A percentile compares a stretch with the other conserved stretches of the same genome.
These are phyloP conservation scores for Talaromyces sp. DNA, from an alignment of 2,329 filamentous ascomycete genomes.

Conservation along the genomic window DNA sequence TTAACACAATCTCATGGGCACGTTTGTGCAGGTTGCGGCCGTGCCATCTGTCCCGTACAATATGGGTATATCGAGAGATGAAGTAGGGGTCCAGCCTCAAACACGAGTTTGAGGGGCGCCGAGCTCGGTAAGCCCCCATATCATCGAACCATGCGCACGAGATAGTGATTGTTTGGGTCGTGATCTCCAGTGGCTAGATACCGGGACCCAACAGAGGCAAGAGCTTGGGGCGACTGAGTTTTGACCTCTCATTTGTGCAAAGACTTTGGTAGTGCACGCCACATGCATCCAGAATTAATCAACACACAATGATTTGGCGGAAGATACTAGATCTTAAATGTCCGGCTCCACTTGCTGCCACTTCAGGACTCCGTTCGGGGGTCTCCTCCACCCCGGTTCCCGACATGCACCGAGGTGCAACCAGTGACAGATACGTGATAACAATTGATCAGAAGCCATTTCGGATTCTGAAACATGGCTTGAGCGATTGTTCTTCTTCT, in stretches of 20 bases:
- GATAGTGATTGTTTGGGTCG: conserved; percentile 9
- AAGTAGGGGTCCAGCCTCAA: background rate
- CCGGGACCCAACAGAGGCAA: too few species aligned
- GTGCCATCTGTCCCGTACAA: too few species aligned
- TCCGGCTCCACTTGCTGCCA: background rate
- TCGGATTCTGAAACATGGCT: background rate
- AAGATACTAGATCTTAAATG: background rate
- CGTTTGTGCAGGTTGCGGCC: background rate
- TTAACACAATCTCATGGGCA: background rate
- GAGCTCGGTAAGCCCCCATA: background rate
- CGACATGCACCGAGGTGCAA: background rate
- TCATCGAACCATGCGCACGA: conserved; percentile 9
- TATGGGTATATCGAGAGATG: background rate
- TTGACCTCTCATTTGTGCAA: background rate
- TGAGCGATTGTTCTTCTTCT: background rate
- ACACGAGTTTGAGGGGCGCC: background rate
- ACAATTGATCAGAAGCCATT: background rate
- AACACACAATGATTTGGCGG: background rate
- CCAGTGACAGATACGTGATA: background rate
- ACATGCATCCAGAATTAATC: background rate
- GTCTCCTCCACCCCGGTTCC: background rate
- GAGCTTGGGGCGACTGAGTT: background rate
- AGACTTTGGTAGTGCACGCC: background rate
- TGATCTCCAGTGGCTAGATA: background rate
- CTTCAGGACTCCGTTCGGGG: background rate